Base-by-base conservation (phyloP, 345 rosid genomes). In the Viola odorata region DNA sequence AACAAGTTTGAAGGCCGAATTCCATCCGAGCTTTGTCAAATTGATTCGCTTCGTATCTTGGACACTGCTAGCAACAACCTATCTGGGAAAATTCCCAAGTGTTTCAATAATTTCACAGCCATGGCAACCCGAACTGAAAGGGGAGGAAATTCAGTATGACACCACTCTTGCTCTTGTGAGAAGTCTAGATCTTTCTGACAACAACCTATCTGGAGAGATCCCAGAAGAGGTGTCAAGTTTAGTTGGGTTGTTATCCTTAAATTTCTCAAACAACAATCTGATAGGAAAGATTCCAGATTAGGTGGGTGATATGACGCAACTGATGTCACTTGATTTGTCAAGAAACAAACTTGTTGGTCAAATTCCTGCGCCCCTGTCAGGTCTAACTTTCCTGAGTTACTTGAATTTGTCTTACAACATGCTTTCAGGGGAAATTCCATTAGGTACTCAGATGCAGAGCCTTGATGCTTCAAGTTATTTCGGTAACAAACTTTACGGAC, bases 381-480 rank as follows among this genome's bases (percentile, higher is more conserved):
- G 3, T 44, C 50, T 61, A 16, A 48, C 23, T 10, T 60, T 60
- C 47, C 38, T 68, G 13, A 15, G 60, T 39, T 7, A 12, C 56
- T 10, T 68, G 54, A 41, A 69, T 36, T 10, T 69, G 45, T 36
- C 67, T 5, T 45, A 62, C 62, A 61, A 61, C 16, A 49, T 61
- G 51, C 56, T 69, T 50, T 69, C 73, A 23, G 73, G 73, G 15
- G 40, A 48, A 61, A 62, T 69, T 37, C 73, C 73, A 11, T 23
- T 12, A 4, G 23, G 67, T n/a, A 61, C 66, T 41, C 62, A 61
- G 41, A 56, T 61, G 40, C 67, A 55, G 10, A 55, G 62, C 59
- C 45, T 69, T 44, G 4, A 55, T 62, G 55, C 45, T 17, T 55
- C 62, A 12, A 12, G 11, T 6, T 69, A 39, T 51, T 11, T 4